Evolutionary conservation across 2,329 filamentous ascomycete genomes (phyloP), one percentile per base, ranked within the genome.

Genomic region (Coniochaeta ligniaria): DNA sequence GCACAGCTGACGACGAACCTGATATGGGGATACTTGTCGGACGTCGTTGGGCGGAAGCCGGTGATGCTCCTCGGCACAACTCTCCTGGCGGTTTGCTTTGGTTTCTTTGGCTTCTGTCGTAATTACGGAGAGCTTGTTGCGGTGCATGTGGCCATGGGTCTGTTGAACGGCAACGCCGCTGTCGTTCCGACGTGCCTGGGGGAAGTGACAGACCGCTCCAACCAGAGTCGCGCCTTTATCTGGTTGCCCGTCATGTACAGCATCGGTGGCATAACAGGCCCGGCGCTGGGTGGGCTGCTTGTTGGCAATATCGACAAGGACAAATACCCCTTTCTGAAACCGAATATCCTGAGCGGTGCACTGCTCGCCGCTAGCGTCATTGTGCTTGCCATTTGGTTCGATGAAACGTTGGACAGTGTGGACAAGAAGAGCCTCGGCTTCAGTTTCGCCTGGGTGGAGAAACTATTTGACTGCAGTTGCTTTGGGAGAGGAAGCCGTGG

Each of bases 181-280:
- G 88, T 97, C 14, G 92, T 99, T 16, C 94, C 92, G 8, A 97
- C 95, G 0, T 96, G 94, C 57, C 75, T 99, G 57, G 95, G 95
- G 45, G 95, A 99, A 73, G 89, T 99, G 59, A 99, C 95, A 1
- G 93, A 98, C 71, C 86, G 92, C 60, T 95, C 89, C 64, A 99
- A 99, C 73, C 95, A 99, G 79, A 95, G 91, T 69, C 84, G 84
- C 59, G 95, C 92, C 0, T 99, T 99, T 69, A 95, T 91, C 1
- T 99, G 96, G 77, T 79, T 99, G 47, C 95, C 95, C 0, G 89
- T 98, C 43, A 88, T 98, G n/a, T 99, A 99, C 74, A 94, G 94
- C 4, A 80, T 99, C 36, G 95, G 95, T 20, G 91, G 91, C 50
- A 96, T 99, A 63, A 95, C 93, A 0, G 95, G 95, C 0, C 95